phyloP scores from a whole-genome alignment of 2,329 filamentous ascomycete genomes.

The Fusarium neocosmosporiellum region DNA sequence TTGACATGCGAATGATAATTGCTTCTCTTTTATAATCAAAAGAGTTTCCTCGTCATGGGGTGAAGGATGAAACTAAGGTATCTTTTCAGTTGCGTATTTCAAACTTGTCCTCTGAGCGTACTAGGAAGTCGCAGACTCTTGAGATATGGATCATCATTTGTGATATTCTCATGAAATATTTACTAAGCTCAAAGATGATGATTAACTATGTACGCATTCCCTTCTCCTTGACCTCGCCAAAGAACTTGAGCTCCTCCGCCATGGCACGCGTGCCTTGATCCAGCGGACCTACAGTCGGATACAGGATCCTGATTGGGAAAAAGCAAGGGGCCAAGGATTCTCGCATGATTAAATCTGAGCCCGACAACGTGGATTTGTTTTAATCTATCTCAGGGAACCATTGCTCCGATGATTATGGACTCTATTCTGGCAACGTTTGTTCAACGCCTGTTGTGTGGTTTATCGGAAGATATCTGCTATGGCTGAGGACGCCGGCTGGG shows the following conservation, averaged over 20 bases:
- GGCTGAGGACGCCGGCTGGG: background rate
- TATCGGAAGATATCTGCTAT: background rate
- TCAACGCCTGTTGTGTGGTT: background rate
- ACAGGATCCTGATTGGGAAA: background rate
- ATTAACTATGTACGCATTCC: background rate
- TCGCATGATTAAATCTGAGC: background rate
- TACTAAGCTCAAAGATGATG: background rate
- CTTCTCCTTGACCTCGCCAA: slow-evolving; percentile 2
- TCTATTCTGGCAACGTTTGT: background rate
- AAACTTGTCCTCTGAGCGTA: background rate
- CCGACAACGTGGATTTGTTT: background rate
- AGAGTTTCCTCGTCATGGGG: background rate
- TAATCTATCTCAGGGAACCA: background rate
- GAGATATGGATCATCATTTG: background rate
- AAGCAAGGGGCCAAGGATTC: background rate
- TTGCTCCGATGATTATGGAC: background rate
- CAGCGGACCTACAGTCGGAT: background rate
- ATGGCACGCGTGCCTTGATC: background rate
- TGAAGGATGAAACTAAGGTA: background rate
- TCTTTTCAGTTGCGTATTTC: background rate
- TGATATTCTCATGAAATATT: background rate
- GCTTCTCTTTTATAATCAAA: background rate
- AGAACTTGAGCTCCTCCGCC: slow-evolving; percentile 7
- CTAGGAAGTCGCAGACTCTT: background rate
- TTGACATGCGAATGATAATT: background rate